Percentiles rank a stretch among this genome's conserved stretches.
phyloP scores from a whole-genome alignment of 2,329 filamentous ascomycete species.

The Albophoma yamanashiensis region DNA sequence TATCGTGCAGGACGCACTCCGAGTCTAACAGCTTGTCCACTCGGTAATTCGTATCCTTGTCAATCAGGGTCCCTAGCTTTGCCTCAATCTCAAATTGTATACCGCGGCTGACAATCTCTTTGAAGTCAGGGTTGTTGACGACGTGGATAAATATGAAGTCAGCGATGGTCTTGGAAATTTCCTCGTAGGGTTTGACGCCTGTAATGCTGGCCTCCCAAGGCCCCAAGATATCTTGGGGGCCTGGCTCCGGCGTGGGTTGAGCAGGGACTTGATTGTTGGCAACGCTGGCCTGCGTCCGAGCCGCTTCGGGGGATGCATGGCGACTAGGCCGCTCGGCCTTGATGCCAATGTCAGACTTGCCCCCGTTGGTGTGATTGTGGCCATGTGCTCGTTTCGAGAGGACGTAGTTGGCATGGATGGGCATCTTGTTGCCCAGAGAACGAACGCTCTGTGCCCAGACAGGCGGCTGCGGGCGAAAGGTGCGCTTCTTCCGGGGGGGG shows the following conservation, averaged over 20 bases:
- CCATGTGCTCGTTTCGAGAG: constrained; percentile 27
- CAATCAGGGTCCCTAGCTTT: constrained; percentile 75
- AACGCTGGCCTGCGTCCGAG: constrained; percentile 8
- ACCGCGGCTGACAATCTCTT: constrained; percentile 50
- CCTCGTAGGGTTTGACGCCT: constrained; percentile 59
- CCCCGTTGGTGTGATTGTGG: constrained; percentile 25
- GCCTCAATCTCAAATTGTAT: constrained; percentile 88
- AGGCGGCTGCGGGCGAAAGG: constrained; percentile 26
- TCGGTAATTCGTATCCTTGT: constrained; percentile 60
- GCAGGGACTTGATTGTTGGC: constrained; percentile 7
- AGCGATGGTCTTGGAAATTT: constrained; percentile 64
- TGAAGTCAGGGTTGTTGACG: constrained; percentile 54
- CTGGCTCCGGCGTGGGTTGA: constrained; percentile 15
- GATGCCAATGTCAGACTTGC: constrained; percentile 17
- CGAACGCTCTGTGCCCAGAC: constrained; percentile 36
- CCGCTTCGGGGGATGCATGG: constrained; percentile 34
- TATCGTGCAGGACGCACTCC: constrained; percentile 57
- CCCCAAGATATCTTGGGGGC: constrained; percentile 30
- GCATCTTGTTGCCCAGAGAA: constrained; percentile 22
- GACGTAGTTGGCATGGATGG: constrained; percentile 33
- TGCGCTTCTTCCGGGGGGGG: constrained; percentile 27
- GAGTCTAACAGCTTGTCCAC: constrained; percentile 56
- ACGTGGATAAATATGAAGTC: constrained; percentile 72
- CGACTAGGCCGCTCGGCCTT: constrained; percentile 26
- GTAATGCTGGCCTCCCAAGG: constrained; percentile 60